Conservation (phyloP, 2,329 filamentous ascomycete genomes). For the Arthrobotrys musiformis region DNA sequence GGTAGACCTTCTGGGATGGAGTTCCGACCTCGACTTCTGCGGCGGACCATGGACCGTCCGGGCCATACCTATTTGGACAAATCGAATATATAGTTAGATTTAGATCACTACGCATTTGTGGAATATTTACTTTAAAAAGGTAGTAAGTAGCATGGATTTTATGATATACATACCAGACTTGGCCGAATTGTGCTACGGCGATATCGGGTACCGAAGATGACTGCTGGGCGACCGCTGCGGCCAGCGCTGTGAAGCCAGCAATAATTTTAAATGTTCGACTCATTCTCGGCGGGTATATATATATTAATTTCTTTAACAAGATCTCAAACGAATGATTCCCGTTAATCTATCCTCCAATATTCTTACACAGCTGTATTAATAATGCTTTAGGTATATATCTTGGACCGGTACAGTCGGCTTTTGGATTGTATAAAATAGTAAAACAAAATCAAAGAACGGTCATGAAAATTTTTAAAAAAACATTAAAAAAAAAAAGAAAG, state of each 20-base stretch:
- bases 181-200: conserved; percentile 47
- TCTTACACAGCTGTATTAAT: background rate
- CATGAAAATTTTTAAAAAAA: background rate
- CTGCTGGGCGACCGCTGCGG: conserved; percentile 19
- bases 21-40: conserved; percentile 47
- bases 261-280: background rate
- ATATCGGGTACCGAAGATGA: conserved; percentile 25
- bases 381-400: background rate
- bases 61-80: conserved; percentile 31
- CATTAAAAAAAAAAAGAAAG: no score
- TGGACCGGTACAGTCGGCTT: background rate
- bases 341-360: conserved; percentile 17
- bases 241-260: conserved; percentile 10
- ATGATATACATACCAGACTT: conserved; percentile 25
- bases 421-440: background rate
- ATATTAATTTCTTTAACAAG: conserved; percentile 21
- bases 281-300: conserved; percentile 18
- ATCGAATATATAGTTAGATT: no score
- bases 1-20: conserved; percentile 45
- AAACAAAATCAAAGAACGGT: background rate
- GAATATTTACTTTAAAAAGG: background rate
- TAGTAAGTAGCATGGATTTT: background rate
- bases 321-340: conserved; percentile 42
- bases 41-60: conserved; percentile 45
- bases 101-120: background rate